Conservation (phyloP, 1,284 basidiomycete genomes). For the Ustilago curta region DNA sequence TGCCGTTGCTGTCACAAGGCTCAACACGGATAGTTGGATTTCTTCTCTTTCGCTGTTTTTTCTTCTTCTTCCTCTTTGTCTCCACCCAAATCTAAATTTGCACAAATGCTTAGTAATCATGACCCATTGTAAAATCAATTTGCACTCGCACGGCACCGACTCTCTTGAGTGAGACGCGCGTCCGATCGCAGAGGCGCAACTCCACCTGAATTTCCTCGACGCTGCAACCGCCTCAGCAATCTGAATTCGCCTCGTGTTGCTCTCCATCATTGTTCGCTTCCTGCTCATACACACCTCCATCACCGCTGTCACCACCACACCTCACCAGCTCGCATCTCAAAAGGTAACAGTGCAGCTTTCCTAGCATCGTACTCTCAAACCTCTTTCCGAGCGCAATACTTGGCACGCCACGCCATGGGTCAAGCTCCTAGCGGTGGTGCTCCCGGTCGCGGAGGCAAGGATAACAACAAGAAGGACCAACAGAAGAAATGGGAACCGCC, state of each 20-base stretch:
- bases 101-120: slow-evolving; percentile 22
- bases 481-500: slow-evolving; percentile 98
- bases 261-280: slow-evolving; percentile 1
- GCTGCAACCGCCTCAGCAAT: slow-evolving; percentile 1
- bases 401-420: slow-evolving; percentile 47
- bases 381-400: not conserved
- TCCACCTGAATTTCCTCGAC: slow-evolving; percentile 21
- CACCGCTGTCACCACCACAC: not conserved
- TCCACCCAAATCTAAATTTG: slow-evolving; percentile 25
- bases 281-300: not conserved
- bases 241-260: slow-evolving; percentile 9
- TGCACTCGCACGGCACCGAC: slow-evolving; percentile 22
- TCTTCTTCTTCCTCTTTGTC: slow-evolving; percentile 17
- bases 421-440: slow-evolving; percentile 62
- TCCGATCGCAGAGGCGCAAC: slow-evolving; percentile 40
- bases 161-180: slow-evolving; percentile 35
- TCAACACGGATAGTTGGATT: not conserved
- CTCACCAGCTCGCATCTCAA: not conserved
- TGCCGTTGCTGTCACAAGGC: not conserved
- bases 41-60: slow-evolving; percentile 9
- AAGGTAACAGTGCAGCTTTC: too few relatives aligned
- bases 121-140: not conserved
- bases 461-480: slow-evolving; percentile 72
- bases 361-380: too few relatives aligned
- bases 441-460: slow-evolving; percentile 59